These are phyloP conservation scores for Aspergillus cejpii DNA, from an alignment of 2,329 filamentous ascomycete genomes.

Conservation along the genomic window DNA sequence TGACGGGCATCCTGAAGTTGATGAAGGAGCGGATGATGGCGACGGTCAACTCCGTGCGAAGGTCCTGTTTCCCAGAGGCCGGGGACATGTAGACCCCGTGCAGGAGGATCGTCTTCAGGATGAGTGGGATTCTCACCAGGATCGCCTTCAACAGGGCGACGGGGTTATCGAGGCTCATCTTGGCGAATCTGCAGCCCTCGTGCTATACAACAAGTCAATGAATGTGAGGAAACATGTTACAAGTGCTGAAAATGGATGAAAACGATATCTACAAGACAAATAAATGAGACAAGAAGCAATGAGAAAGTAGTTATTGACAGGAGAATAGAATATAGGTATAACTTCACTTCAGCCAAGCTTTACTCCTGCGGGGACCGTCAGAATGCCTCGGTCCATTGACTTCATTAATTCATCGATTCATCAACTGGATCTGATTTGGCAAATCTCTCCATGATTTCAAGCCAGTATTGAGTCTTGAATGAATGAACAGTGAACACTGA, in stretches of 20 bases:
- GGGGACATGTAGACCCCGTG: slow-evolving; percentile 58
- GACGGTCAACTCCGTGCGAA: slow-evolving; percentile 66
- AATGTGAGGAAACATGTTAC: too few relatives aligned
- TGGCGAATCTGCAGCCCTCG: not conserved
- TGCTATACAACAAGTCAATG: too few relatives aligned
- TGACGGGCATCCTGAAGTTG: slow-evolving; percentile 47
- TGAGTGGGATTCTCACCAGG: slow-evolving; percentile 36
- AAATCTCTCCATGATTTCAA: too few relatives aligned
- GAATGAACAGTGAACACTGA: too few relatives aligned
- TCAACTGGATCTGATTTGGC: too few relatives aligned
- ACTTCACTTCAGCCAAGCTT: too few relatives aligned
- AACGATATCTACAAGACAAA: too few relatives aligned
- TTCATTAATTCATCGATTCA: not conserved
- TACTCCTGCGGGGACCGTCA: not conserved
- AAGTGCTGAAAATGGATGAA: too few relatives aligned
- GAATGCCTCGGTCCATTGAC: not conserved
- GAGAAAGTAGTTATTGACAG: too few relatives aligned
- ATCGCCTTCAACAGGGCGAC: slow-evolving; percentile 34
- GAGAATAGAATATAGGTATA: too few relatives aligned
- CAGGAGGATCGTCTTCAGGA: slow-evolving; percentile 39
- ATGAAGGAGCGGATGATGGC: slow-evolving; percentile 64
- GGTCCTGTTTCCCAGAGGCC: slow-evolving; percentile 67
- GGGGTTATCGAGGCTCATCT: slow-evolving; percentile 21
- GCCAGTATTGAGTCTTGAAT: too few relatives aligned
- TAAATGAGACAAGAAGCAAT: too few relatives aligned